Evolutionary conservation across 2,329 filamentous ascomycete genomes (phyloP), one percentile per base, ranked within the genome.

Genomic region (Colletotrichum viniferum): DNA sequence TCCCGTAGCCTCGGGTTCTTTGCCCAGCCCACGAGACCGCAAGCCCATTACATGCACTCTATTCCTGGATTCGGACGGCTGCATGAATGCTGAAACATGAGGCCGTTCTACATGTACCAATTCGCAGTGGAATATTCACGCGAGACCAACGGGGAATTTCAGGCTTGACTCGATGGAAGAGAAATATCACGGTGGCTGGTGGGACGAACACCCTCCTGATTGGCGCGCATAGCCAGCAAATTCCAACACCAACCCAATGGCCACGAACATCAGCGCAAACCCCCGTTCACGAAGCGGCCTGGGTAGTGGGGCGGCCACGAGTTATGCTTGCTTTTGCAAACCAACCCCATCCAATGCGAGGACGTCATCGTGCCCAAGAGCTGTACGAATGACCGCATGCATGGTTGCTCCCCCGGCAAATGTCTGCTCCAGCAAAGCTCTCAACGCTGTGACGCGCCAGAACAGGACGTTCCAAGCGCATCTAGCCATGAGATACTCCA

Each of bases 361-460:
- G 32, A 75, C 69, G 69, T 72, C 73, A 73, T 73, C 56, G n/a
- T 43, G 32, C 43, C 18, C 24, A 62, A 38, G n/a, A 30, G 32
- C 43, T 69, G 32, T 62, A 24, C 32, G 13, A 28, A 52, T 63
- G 55, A 68, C 62, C 18, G 26, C 69, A 60, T 72, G 26, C 56
- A 69, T 69, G 67, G 2, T 34, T 52, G 5, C 10, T 13, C 18
- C 3, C n/a, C 26, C 58, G 60, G 34, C 34, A 36, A 28, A 58
- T 58, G 16, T 32, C 13, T 58, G 30, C 56, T 73, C 34, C 58
- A 69, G n/a, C 26, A 16, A 24, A 13, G 18, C 32, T 7, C 7
- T 30, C 32, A 14, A n/a, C 24, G n/a, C 32, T 14, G 14, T 43
- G 28, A 24, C 26, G 4, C 7, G n/a, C 32, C 32, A 4, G 21